Conservation (phyloP, 495 filamentous ascomycete genomes). For the Geoglossum glabrum region DNA sequence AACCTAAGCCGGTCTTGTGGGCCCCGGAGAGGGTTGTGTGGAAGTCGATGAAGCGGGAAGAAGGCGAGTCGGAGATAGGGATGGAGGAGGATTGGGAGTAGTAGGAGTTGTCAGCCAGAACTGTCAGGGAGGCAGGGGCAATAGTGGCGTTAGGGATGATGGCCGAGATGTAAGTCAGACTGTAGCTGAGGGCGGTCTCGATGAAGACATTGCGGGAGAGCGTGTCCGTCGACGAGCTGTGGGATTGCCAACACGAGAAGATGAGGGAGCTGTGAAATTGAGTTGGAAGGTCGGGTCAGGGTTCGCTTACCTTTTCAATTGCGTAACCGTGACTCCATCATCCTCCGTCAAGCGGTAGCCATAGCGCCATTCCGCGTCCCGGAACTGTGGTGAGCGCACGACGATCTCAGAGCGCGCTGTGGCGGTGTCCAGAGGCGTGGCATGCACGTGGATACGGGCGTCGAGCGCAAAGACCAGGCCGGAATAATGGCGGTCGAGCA, state of each 20-base stretch:
- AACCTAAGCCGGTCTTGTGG: constrained; percentile 92
- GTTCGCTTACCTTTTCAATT: constrained; percentile 51
- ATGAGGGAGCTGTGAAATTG: constrained; percentile 4
- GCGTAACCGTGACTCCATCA: constrained; percentile 56
- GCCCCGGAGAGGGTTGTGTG: constrained; percentile 52
- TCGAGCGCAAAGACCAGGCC: constrained; percentile 87
- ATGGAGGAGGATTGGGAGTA: constrained; percentile 47
- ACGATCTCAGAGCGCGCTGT: constrained; percentile 45
- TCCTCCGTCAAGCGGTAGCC: constrained; percentile 42
- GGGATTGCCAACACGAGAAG: not conserved
- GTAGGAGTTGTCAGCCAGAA: constrained; percentile 89
- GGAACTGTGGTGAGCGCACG: constrained; percentile 81
- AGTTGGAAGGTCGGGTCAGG: not conserved
- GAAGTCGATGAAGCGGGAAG: constrained; percentile 53
- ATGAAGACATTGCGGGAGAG: constrained; percentile 52
- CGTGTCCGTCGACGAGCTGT: not conserved
- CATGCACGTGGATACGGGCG: constrained; percentile 75
- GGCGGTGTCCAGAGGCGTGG: constrained; percentile 35
- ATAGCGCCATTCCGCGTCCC: constrained; percentile 71
- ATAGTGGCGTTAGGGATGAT: constrained; percentile 32
- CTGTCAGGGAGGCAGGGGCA: constrained; percentile 52
- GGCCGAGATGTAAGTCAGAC: constrained; percentile 53
- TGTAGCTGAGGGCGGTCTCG: constrained; percentile 74
- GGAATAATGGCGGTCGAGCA: constrained; percentile 73
- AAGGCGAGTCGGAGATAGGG: constrained; percentile 3